Percentiles rank a stretch among this genome's conserved stretches.
These are phyloP conservation scores for Phaeosphaeriaceae sp. DNA, from an alignment of 2,329 filamentous ascomycete genomes.

Conservation along the genomic window DNA sequence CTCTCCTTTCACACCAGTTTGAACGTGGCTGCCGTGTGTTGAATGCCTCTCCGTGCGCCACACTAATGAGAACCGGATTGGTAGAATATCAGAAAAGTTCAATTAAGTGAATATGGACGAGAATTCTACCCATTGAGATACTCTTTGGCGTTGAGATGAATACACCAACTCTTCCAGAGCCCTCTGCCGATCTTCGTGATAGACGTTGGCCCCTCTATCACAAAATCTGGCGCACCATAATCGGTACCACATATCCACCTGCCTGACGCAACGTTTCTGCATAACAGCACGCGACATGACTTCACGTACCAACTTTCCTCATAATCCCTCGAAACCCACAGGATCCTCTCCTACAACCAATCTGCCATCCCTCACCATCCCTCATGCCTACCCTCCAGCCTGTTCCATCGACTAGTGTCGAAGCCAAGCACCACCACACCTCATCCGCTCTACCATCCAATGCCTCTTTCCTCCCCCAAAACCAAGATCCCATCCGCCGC, in stretches of 20 bases:
- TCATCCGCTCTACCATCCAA: background rate
- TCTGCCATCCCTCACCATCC: background rate
- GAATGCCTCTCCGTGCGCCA: too few relatives aligned
- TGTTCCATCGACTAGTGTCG: background rate
- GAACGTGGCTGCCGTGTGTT: too few relatives aligned
- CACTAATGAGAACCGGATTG: too few relatives aligned
- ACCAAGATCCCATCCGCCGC: background rate
- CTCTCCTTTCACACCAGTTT: too few relatives aligned
- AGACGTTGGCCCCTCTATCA: too few relatives aligned
- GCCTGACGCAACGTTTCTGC: background rate
- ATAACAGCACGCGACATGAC: constrained; percentile 2
- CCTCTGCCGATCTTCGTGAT: too few relatives aligned
- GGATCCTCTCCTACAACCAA: background rate
- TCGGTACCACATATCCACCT: background rate
- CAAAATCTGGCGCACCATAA: constrained; percentile 6
- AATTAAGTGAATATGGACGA: too few relatives aligned
- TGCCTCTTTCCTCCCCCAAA: background rate
- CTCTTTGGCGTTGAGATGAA: too few relatives aligned
- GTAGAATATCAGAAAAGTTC: too few relatives aligned
- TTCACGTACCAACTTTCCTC: background rate
- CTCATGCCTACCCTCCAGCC: background rate
- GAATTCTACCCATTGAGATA: too few relatives aligned
- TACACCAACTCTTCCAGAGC: too few relatives aligned
- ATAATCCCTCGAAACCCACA: background rate
- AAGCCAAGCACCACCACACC: background rate